Conservation (phyloP, 441 rosid genomes). For the Gossypium davidsonii region DNA sequence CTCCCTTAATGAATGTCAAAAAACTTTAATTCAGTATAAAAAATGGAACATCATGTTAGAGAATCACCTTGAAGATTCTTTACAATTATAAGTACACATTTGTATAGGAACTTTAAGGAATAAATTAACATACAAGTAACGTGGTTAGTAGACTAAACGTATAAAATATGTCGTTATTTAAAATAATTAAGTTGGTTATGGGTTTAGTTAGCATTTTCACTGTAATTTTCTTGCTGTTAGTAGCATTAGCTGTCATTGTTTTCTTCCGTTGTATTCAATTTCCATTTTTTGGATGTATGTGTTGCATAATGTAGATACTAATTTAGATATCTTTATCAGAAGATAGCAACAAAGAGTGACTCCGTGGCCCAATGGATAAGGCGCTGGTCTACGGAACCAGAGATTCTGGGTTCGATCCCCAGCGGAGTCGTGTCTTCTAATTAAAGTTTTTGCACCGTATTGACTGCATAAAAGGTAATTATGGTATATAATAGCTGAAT, state of each 20-base stretch:
- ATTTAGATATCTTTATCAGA: fast-evolving
- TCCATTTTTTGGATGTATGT: background rate
- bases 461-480: too few relatives aligned
- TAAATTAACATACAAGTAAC: background rate
- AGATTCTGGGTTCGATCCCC: slow-evolving; percentile 73
- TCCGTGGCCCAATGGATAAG: slow-evolving; percentile 88
- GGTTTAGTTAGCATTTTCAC: background rate
- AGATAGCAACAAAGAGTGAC: background rate
- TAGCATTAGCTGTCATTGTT: background rate
- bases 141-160: background rate
- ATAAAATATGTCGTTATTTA: background rate
- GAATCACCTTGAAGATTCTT: background rate
- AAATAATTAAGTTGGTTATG: background rate
- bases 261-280: background rate
- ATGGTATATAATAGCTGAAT: too few relatives aligned
- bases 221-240: background rate
- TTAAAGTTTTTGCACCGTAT: too few relatives aligned
- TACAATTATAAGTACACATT: background rate
- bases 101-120: background rate
- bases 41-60: background rate
- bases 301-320: too few relatives aligned
- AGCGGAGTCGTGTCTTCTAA: slow-evolving; percentile 34
- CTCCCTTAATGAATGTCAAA: background rate
- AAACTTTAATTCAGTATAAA: background rate
- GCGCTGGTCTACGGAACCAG: slow-evolving; percentile 92